Evolutionary conservation across 1,284 basidiomycete species (phyloP).

Genomic region (Phellopilus nigrolimitatus): DNA sequence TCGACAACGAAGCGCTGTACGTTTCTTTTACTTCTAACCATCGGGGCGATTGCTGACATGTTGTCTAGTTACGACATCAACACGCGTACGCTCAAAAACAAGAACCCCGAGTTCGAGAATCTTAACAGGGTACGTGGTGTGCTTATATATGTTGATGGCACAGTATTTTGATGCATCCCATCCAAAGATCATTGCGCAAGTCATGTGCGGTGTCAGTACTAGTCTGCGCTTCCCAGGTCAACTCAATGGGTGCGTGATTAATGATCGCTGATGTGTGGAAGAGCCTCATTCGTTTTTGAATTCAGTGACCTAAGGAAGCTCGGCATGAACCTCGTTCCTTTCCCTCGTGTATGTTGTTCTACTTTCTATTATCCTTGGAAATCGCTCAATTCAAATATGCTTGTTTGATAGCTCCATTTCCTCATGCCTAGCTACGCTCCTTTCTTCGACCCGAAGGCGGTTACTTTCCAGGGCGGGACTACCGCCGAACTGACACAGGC

Average conservation of each 20-base stretch:
- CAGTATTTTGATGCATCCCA: too few relatives aligned
- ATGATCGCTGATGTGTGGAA: conserved; percentile 98
- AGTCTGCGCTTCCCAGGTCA: conserved; percentile 98
- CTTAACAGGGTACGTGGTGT: too few relatives aligned
- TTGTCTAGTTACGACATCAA: conserved; percentile 99
- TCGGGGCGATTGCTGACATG: too few relatives aligned
- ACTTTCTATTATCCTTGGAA: not conserved
- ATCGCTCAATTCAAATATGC: not conserved
- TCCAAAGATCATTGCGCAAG: conserved; percentile 93
- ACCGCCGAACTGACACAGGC: conserved; percentile 92
- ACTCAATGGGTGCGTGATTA: too few relatives aligned
- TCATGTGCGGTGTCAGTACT: conserved; percentile 98
- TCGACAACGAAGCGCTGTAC: conserved; percentile 97
- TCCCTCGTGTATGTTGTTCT: conserved; percentile 74
- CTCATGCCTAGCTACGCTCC: conserved; percentile 99
- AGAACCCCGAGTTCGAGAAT: conserved; percentile 92
- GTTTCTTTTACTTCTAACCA: too few relatives aligned
- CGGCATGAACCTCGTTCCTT: conserved; percentile 93
- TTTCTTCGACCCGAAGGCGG: conserved; percentile 87
- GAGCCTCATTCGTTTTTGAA: conserved; percentile 21
- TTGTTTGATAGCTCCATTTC: conserved; percentile 76
- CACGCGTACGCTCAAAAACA: conserved; percentile 93
- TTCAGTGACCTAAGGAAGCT: conserved; percentile 87
- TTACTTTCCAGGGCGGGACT: conserved; percentile 91
- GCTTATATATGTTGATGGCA: too few relatives aligned